A percentile compares a stretch with the other conserved stretches of the same genome.
These are phyloP conservation scores for Diaporthe ilicicola DNA, from an alignment of 2,329 filamentous ascomycete species.

Conservation along the genomic window DNA sequence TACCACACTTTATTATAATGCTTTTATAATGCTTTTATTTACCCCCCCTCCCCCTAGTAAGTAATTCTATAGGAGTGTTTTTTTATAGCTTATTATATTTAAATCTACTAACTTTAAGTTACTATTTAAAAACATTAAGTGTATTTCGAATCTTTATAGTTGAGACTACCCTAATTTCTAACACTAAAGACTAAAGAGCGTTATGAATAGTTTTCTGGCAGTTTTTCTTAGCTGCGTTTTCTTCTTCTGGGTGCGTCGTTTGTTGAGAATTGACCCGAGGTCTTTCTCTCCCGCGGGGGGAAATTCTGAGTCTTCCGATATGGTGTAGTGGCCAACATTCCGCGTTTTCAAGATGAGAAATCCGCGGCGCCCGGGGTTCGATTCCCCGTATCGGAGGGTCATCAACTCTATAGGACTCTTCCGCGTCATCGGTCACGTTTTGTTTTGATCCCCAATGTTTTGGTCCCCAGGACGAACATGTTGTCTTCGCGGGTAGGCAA, in stretches of 20 bases:
- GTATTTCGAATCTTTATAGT: too few relatives aligned
- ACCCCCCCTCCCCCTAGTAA: too few relatives aligned
- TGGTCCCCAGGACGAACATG: neutral
- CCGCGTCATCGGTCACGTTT: neutral
- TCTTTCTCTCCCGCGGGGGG: neutral
- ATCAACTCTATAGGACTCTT: neutral
- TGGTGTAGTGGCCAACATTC: slow-evolving; percentile 32
- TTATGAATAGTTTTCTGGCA: too few relatives aligned
- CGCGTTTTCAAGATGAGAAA: slow-evolving; percentile 24
- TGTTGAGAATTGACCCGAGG: neutral
- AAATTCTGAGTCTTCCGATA: slow-evolving; percentile 1
- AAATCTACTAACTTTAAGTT: too few relatives aligned
- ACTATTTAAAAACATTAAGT: too few relatives aligned
- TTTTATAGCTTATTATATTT: too few relatives aligned
- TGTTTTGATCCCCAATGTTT: neutral
- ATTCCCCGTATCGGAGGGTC: slow-evolving; percentile 36
- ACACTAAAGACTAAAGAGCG: too few relatives aligned
- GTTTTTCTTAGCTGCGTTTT: too few relatives aligned
- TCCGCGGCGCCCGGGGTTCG: slow-evolving; percentile 37
- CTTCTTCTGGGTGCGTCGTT: neutral
- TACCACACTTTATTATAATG: too few relatives aligned
- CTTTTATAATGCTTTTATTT: too few relatives aligned
- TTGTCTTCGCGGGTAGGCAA: neutral
- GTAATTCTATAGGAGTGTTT: too few relatives aligned
- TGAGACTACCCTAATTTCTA: too few relatives aligned